Base-by-base conservation (phyloP, 768 basidiomycete species). In the Lactifluus rugatus region DNA sequence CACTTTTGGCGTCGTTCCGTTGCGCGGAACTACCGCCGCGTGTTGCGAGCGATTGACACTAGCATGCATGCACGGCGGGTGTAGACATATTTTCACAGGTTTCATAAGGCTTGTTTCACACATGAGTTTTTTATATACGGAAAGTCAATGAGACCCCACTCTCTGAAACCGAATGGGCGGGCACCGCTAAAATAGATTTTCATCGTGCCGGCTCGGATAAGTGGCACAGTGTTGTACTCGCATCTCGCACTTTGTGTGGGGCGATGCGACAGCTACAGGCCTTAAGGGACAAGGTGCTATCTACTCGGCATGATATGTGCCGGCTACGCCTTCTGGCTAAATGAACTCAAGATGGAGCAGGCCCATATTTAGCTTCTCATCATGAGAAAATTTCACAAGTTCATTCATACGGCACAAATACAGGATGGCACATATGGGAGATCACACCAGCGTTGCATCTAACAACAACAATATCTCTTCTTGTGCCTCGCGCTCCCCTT, bases 211-310 rank as follows among this genome's bases (percentile, higher is more conserved):
- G 9, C 28, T n/a, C n/a, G n/a, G n/a, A n/a, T n/a, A n/a, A n/a
- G n/a, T n/a, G n/a, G n/a, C n/a, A n/a, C n/a, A n/a, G n/a, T n/a
- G n/a, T n/a, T n/a, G n/a, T n/a, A n/a, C n/a, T n/a, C n/a, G n/a
- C n/a, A n/a, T n/a, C 28, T 39, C 50, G 56, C 50, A 52, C 14
- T 45, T 17, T 9, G 31, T n/a, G 52, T 49, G 57, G 57, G 57
- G 57, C 58, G n/a, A n/a, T n/a, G n/a, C n/a, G n/a, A n/a, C n/a
- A n/a, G n/a, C n/a, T n/a, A n/a, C n/a, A n/a, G n/a, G 8, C 14
- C 23, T 7, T 32, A 19, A 31, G 23, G 32, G 37, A 25, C 14
- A 37, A 36, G 42, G 34, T 44, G 21, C 41, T 50, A 54, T 59
- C 48, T 37, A 14, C 23, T 49, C 50, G 36, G 44, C 44, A n/a